These are phyloP conservation scores for Penicillium sp. DNA, from an alignment of 2,329 filamentous ascomycete genomes.

Conservation along the genomic window DNA sequence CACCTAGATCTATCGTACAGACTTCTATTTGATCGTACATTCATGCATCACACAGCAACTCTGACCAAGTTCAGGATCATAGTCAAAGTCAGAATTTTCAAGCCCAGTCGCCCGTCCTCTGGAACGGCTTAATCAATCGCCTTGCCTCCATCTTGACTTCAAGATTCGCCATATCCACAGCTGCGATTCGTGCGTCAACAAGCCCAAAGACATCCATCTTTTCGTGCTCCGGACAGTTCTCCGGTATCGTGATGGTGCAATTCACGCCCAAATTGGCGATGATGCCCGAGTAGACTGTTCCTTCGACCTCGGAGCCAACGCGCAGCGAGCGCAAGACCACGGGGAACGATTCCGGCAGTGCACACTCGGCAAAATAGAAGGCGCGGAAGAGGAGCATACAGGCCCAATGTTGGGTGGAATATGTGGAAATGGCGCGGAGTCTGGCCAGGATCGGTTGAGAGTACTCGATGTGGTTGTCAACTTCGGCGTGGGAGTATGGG, in stretches of 20 bases:
- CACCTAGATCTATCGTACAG: conserved; percentile 10
- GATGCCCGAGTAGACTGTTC: conserved; percentile 23
- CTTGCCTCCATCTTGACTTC: conserved; percentile 32
- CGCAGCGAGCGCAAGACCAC: conserved; percentile 29
- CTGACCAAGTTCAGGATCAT: not conserved
- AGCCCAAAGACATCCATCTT: conserved; percentile 27
- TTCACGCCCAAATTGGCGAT: conserved; percentile 29
- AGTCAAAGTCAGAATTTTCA: conserved; percentile 1
- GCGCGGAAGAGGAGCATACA: conserved; percentile 53
- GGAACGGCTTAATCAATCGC: conserved; percentile 26
- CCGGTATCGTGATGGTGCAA: conserved; percentile 25
- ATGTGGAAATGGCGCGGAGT: conserved; percentile 34
- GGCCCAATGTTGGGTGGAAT: conserved; percentile 45
- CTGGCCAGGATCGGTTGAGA: conserved; percentile 38
- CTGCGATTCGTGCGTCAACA: conserved; percentile 31
- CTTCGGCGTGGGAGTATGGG: conserved; percentile 45
- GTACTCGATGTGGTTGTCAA: conserved; percentile 46
- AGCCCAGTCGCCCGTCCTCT: conserved; percentile 31
- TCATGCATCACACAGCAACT: not conserved
- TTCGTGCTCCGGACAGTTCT: conserved; percentile 16
- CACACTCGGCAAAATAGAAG: conserved; percentile 49
- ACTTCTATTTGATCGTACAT: conserved; percentile 6
- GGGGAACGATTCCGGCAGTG: conserved; percentile 45
- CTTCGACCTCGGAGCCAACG: conserved; percentile 16
- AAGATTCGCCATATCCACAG: conserved; percentile 28